Percentiles rank a stretch among this genome's conserved stretches.
Conservation (phyloP, 495 filamentous ascomycete species). For the Tetracladium setigerum region DNA sequence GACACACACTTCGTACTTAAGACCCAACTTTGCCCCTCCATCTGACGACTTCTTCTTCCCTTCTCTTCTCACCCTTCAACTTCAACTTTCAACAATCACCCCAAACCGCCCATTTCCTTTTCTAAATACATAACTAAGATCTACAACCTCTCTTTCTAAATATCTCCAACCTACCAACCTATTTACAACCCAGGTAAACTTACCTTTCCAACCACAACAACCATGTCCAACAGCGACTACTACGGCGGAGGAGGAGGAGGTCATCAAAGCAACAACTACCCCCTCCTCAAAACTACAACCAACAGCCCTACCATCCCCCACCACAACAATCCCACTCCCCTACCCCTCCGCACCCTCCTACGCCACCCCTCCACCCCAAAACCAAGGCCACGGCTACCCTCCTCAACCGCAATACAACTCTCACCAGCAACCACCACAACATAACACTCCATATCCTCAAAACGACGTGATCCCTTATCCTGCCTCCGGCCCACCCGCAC, state of each 20-base stretch:
- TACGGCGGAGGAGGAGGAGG: slow-evolving; percentile 20
- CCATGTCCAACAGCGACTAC: slow-evolving; percentile 30
- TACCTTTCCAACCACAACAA: slow-evolving; percentile 4
- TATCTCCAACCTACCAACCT: background rate
- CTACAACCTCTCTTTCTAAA: background rate
- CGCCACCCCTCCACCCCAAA: slow-evolving; percentile 20
- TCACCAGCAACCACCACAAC: slow-evolving; percentile 14
- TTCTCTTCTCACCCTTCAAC: background rate
- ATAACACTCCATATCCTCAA: slow-evolving; percentile 4
- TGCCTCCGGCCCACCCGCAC: background rate
- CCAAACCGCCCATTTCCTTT: no score
- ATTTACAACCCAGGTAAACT: background rate
- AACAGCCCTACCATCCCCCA: slow-evolving; percentile 19
- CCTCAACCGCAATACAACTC: slow-evolving; percentile 17
- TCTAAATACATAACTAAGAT: no score
- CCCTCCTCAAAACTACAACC: slow-evolving; percentile 15
- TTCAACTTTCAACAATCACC: background rate
- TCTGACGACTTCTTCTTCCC: background rate
- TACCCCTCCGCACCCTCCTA: slow-evolving; percentile 10
- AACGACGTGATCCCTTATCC: background rate
- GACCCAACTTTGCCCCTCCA: background rate
- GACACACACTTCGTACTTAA: background rate
- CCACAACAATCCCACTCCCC: slow-evolving; percentile 12
- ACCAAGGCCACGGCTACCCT: slow-evolving; percentile 18
- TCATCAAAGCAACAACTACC: slow-evolving; percentile 6